Percentiles rank a stretch among this genome's conserved stretches.
Conservation (phyloP, 2,329 filamentous ascomycete species). For the Incumbomyces lentus region DNA sequence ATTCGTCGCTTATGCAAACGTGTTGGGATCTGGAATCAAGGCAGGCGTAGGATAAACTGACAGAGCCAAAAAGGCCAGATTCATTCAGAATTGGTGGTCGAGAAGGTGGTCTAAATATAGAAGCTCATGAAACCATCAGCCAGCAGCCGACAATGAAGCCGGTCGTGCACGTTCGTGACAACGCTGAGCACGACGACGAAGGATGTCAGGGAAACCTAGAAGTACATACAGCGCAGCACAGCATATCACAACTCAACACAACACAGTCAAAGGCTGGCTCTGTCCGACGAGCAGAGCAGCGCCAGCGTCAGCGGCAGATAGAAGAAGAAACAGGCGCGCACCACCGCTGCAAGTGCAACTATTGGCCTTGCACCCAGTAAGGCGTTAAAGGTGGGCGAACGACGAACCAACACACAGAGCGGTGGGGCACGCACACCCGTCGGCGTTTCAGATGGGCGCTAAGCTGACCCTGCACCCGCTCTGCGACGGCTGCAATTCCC, state of each 20-base stretch:
- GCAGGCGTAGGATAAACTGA: not conserved
- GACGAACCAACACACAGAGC: not conserved
- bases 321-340: too few relatives aligned
- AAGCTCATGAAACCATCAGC: slow-evolving; percentile 1
- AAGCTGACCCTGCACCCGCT: not conserved
- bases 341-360: too few relatives aligned
- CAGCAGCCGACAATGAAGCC: not conserved
- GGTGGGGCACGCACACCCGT: not conserved
- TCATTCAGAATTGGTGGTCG: not conserved
- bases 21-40: not conserved
- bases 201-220: too few relatives aligned
- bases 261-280: too few relatives aligned
- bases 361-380: not conserved
- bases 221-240: too few relatives aligned
- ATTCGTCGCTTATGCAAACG: not conserved
- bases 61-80: not conserved
- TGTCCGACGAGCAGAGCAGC: too few relatives aligned
- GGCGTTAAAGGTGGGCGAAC: not conserved
- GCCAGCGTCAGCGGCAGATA: too few relatives aligned
- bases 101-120: slow-evolving; percentile 6
- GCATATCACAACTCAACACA: too few relatives aligned
- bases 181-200: too few relatives aligned
- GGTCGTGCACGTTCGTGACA: too few relatives aligned
- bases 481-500: not conserved
- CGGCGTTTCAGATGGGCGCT: slow-evolving; percentile 2